These are phyloP conservation scores for Arthrobotrys conoides DNA, from an alignment of 2,329 filamentous ascomycete genomes.

Conservation along the genomic window DNA sequence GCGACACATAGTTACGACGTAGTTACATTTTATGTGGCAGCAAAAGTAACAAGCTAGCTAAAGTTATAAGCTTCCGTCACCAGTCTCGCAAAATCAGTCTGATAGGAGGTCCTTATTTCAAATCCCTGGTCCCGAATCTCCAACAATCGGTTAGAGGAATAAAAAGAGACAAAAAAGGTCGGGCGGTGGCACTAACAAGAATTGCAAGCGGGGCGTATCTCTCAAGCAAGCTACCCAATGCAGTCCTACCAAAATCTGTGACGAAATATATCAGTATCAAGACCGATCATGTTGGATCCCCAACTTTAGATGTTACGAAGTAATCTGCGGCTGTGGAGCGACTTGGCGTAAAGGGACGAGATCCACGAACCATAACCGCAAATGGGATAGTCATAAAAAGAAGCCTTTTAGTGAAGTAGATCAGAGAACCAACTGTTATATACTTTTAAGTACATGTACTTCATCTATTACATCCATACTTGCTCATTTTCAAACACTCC, in stretches of 20 bases:
- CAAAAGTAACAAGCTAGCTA: background rate
- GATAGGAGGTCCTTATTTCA: background rate
- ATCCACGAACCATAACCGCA: slow-evolving; percentile 30
- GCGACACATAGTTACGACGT: slow-evolving; percentile 15
- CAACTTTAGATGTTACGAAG: background rate
- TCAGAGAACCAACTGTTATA: background rate
- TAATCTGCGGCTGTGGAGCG: background rate
- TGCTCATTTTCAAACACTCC: no score
- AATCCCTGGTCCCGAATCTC: no score
- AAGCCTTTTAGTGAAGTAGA: background rate
- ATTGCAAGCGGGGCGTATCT: no score
- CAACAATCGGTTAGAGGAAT: no score
- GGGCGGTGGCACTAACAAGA: no score
- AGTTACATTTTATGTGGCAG: slow-evolving; percentile 15
- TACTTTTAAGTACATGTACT: no score
- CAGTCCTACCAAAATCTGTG: background rate
- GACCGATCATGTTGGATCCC: background rate
- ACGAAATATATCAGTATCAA: background rate
- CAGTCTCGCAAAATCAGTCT: background rate
- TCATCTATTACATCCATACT: no score
- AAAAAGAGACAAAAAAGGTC: no score
- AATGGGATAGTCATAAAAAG: slow-evolving; percentile 13
- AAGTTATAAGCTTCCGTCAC: background rate
- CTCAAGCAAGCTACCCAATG: no score
- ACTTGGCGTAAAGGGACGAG: no score